Conservation (phyloP, 2,329 filamentous ascomycete genomes). For the Chaetomiaceae sp. region DNA sequence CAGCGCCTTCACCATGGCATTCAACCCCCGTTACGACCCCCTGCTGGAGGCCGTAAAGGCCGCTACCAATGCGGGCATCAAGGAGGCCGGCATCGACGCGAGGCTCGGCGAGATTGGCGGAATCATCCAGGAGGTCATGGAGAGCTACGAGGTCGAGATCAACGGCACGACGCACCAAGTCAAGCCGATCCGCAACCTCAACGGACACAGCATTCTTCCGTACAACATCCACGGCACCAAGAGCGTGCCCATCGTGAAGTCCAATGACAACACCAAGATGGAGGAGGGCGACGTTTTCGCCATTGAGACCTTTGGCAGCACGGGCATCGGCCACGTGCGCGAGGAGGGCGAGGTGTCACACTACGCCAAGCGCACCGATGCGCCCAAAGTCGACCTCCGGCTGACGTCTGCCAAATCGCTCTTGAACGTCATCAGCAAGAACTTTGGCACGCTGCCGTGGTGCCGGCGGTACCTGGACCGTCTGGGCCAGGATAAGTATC, state of each 20-base stretch:
- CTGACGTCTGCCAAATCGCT: conserved; percentile 80
- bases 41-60: conserved; percentile 68
- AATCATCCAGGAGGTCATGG: conserved; percentile 85
- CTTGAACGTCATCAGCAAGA: conserved; percentile 88
- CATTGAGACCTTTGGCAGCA: conserved; percentile 94
- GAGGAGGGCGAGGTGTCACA: conserved; percentile 90
- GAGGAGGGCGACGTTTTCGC: conserved; percentile 94
- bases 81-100: conserved; percentile 88
- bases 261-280: conserved; percentile 87
- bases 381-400: conserved; percentile 69
- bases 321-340: conserved; percentile 79
- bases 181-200: conserved; percentile 82
- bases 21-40: conserved; percentile 70
- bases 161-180: conserved; percentile 73
- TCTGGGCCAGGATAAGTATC: conserved; percentile 90
- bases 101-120: conserved; percentile 81
- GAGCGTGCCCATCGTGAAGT: conserved; percentile 91
- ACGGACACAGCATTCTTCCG: conserved; percentile 83
- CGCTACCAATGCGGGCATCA: conserved; percentile 80
- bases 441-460: conserved; percentile 89
- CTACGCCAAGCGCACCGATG: conserved; percentile 72
- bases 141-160: conserved; percentile 85
- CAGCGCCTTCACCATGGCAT: conserved; percentile 74
- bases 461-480: conserved; percentile 88
- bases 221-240: conserved; percentile 91